phyloP scores from a whole-genome alignment of 2,329 filamentous ascomycete genomes.

The Colletotrichum coccodes region DNA sequence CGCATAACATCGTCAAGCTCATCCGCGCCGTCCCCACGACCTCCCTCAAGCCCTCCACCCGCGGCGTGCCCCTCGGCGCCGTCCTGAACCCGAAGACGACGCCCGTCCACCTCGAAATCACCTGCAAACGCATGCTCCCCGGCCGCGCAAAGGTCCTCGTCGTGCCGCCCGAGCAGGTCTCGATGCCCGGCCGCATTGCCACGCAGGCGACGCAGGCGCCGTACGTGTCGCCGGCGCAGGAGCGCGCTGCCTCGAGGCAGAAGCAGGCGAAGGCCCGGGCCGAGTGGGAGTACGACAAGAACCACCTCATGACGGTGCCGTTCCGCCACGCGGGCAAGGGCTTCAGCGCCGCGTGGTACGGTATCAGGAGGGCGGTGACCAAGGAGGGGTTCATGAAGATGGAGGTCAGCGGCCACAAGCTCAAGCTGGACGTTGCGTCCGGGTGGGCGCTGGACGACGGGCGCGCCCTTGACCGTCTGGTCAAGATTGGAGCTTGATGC shows the following conservation, averaged over 20 bases:
- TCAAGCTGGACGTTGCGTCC: conserved; percentile 67
- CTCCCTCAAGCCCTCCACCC: neutral
- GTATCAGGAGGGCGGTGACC: conserved; percentile 61
- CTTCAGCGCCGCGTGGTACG: conserved; percentile 52
- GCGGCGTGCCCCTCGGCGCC: conserved; percentile 15
- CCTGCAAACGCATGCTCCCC: conserved; percentile 60
- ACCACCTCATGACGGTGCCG: conserved; percentile 66
- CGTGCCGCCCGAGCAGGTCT: conserved; percentile 48
- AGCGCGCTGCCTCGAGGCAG: conserved; percentile 42
- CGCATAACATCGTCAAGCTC: conserved; percentile 64
- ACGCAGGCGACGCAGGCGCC: conserved; percentile 17
- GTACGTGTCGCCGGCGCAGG: conserved; percentile 38
- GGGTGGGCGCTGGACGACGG: conserved; percentile 70
- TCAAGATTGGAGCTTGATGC: conserved; percentile 36
- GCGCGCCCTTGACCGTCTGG: conserved; percentile 65
- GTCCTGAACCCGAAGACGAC: conserved; percentile 25
- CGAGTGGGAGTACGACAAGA: conserved; percentile 61
- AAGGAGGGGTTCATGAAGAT: conserved; percentile 67
- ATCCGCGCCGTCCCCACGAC: conserved; percentile 64
- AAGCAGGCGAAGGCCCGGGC: conserved; percentile 50
- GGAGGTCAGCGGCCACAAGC: conserved; percentile 55
- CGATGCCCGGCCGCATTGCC: conserved; percentile 49
- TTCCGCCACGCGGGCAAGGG: conserved; percentile 61
- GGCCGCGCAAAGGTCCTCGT: conserved; percentile 56
- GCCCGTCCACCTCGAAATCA: conserved; percentile 62